Conservation (phyloP, 1,284 basidiomycete species). For the Tylopilus sp. region DNA sequence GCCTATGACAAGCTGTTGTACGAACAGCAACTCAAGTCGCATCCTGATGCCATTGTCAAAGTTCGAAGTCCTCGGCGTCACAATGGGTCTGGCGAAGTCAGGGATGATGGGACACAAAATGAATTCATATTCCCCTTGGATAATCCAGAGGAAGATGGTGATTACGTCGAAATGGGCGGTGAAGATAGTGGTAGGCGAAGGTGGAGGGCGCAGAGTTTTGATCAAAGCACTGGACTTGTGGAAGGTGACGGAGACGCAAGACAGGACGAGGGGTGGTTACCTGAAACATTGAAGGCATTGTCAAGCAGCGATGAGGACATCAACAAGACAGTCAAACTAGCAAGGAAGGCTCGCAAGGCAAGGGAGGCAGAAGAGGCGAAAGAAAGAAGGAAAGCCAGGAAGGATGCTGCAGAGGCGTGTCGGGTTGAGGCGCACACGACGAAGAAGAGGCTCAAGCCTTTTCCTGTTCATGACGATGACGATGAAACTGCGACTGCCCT, state of each 20-base stretch:
- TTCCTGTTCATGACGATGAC: constrained; percentile 39
- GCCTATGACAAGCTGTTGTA: constrained; percentile 61
- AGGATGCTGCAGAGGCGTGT: constrained; percentile 18
- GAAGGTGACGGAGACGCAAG: constrained; percentile 2
- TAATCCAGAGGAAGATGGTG: constrained; percentile 36
- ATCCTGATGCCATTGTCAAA: constrained; percentile 71
- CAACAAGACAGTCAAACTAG: constrained; percentile 38
- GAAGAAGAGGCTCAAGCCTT: constrained; percentile 43
- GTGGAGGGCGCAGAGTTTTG: constrained; percentile 16
- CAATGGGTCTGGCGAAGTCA: constrained; percentile 12
- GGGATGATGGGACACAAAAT: constrained; percentile 44
- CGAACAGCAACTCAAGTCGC: constrained; percentile 54
- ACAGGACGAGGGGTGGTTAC: constrained; percentile 32
- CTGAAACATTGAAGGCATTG: constrained; percentile 46
- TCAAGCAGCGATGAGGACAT: constrained; percentile 55
- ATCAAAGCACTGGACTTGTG: constrained; percentile 12
- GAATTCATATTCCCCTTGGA: constrained; percentile 30
- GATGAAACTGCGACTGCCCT: not conserved
- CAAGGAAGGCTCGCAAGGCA: constrained; percentile 34
- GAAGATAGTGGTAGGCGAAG: constrained; percentile 26
- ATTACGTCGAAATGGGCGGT: constrained; percentile 34
- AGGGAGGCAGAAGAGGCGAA: constrained; percentile 35
- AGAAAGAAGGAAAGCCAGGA: constrained; percentile 26
- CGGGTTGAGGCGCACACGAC: constrained; percentile 12
- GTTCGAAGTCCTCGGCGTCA: constrained; percentile 43